Conservation (phyloP, 805 yeast species). For the Wickerhamiella lipophila region DNA sequence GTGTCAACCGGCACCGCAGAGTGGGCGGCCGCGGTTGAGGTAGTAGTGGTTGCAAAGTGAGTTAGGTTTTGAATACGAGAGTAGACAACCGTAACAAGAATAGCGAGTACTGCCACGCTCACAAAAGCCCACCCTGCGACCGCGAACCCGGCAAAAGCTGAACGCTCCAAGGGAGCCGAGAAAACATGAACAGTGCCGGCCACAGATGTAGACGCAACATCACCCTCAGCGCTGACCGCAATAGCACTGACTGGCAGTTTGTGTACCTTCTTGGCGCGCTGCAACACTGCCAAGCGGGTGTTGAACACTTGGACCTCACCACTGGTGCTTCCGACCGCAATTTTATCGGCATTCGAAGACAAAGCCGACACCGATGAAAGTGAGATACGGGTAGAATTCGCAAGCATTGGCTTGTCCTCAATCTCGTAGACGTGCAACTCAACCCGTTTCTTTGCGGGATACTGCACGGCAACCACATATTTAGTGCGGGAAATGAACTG, state of each 20-base stretch:
- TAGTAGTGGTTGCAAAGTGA: background rate
- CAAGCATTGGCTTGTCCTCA: conserved; percentile 9
- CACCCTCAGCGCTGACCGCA: conserved; percentile 14
- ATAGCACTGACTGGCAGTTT: conserved; percentile 20
- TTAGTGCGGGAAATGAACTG: conserved; percentile 11
- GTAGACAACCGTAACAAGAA: background rate
- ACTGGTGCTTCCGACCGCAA: conserved; percentile 19
- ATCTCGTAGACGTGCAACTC: conserved; percentile 12
- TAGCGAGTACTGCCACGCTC: conserved; percentile 2
- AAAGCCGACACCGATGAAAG: conserved; percentile 16
- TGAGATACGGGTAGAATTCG: conserved; percentile 10
- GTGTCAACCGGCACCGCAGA: background rate
- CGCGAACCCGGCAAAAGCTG: conserved; percentile 15
- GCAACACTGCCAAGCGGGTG: conserved; percentile 5
- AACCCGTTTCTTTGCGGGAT: conserved; percentile 11
- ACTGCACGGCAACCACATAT: conserved; percentile 15
- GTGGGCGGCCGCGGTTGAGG: background rate
- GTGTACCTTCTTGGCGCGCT: conserved; percentile 13
- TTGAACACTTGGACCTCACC: conserved; percentile 19
- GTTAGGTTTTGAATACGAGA: background rate
- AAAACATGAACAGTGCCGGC: conserved; percentile 18
- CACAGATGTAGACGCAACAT: conserved; percentile 19
- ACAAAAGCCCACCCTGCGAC: background rate
- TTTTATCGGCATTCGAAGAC: conserved; percentile 12
- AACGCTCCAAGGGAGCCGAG: background rate